Conservation (phyloP, 2,329 filamentous ascomycete genomes). For the Parafenestella ontariensis region DNA sequence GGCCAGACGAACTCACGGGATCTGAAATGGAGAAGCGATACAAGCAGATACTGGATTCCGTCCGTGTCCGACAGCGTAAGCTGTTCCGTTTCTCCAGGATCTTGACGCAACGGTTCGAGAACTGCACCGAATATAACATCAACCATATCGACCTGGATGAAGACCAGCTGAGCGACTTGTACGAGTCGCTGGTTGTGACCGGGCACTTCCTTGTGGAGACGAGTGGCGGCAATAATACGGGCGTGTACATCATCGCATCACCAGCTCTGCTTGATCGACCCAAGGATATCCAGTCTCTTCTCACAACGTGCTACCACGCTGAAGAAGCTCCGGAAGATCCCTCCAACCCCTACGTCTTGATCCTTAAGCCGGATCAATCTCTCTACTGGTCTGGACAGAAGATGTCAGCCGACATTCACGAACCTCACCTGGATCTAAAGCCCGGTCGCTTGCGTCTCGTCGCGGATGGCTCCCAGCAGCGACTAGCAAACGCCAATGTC, state of each 20-base stretch:
- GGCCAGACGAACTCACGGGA: constrained; percentile 78
- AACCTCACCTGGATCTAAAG: constrained; percentile 84
- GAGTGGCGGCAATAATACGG: constrained; percentile 70
- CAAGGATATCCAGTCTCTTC: constrained; percentile 83
- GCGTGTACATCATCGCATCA: constrained; percentile 84
- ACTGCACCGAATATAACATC: constrained; percentile 93
- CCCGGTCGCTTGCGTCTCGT: constrained; percentile 85
- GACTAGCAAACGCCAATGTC: constrained; percentile 78
- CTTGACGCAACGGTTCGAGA: constrained; percentile 92
- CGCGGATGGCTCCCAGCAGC: constrained; percentile 82
- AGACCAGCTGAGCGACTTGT: constrained; percentile 75
- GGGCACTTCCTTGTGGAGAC: constrained; percentile 87
- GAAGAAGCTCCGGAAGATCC: constrained; percentile 74
- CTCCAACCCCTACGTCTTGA: constrained; percentile 82
- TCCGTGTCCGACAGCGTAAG: constrained; percentile 94
- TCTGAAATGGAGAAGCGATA: constrained; percentile 96
- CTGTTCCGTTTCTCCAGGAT: constrained; percentile 93
- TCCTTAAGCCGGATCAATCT: constrained; percentile 80
- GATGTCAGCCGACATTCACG: constrained; percentile 73
- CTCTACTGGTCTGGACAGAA: constrained; percentile 83
- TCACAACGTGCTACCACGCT: constrained; percentile 78
- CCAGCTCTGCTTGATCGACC: constrained; percentile 76
- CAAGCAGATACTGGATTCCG: constrained; percentile 93
- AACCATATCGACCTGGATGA: constrained; percentile 72
- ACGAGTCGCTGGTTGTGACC: constrained; percentile 79